Percentiles rank a stretch among this genome's conserved stretches.
phyloP scores from a whole-genome alignment of 2,329 filamentous ascomycete genomes.

The Stemphylium lycopersici region DNA sequence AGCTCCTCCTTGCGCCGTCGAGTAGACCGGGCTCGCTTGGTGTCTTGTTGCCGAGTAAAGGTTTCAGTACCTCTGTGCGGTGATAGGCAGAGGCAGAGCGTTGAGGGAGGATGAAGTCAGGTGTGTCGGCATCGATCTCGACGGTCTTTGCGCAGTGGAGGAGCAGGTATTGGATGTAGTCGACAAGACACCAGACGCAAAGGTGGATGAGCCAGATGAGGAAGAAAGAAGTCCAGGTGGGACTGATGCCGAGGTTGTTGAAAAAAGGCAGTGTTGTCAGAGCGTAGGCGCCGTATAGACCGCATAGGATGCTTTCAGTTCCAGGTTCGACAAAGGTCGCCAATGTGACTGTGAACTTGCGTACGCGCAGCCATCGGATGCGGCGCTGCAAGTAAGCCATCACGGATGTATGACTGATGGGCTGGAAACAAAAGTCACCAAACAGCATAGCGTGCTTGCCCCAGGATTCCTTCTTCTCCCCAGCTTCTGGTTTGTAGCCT shows the following conservation, averaged over 20 bases:
- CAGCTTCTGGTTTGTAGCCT: constrained; percentile 28
- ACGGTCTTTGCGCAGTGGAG: constrained; percentile 77
- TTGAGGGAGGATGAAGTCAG: constrained; percentile 68
- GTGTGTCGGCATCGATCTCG: constrained; percentile 73
- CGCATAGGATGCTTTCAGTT: constrained; percentile 86
- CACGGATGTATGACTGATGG: constrained; percentile 81
- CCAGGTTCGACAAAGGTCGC: constrained; percentile 93
- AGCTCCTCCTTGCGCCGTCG: constrained; percentile 58
- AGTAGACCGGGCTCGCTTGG: constrained; percentile 21
- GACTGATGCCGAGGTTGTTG: constrained; percentile 60
- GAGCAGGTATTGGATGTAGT: constrained; percentile 74
- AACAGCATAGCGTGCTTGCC: constrained; percentile 83
- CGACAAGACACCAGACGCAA: constrained; percentile 72
- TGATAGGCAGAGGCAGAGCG: constrained; percentile 43
- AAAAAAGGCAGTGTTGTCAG: constrained; percentile 75
- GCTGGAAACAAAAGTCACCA: constrained; percentile 88
- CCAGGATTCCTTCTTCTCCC: constrained; percentile 53
- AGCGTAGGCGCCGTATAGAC: constrained; percentile 78
- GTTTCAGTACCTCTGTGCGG: constrained; percentile 26
- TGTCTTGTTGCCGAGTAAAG: constrained; percentile 26
- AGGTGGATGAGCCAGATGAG: constrained; percentile 71
- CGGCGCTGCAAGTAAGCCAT: constrained; percentile 78
- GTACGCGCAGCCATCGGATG: constrained; percentile 86
- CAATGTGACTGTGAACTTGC: constrained; percentile 89
- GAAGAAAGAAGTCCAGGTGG: constrained; percentile 71